Conservation (phyloP, 768 basidiomycete species). For the Gloeostereum incarnatum region DNA sequence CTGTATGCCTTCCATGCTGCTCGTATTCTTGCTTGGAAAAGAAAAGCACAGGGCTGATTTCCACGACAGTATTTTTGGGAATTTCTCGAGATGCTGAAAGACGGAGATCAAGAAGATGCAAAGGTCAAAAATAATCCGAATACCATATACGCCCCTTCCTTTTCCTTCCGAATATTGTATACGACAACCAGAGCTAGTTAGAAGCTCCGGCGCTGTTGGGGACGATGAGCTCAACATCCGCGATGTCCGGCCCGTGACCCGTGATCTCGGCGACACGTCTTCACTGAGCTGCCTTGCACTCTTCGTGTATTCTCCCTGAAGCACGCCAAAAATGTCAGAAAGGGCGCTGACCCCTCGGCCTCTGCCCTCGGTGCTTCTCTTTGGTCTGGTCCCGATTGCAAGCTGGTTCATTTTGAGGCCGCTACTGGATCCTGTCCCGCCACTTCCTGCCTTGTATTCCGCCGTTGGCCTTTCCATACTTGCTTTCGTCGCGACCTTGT, state of each 20-base stretch:
- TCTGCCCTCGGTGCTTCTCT: constrained; percentile 39
- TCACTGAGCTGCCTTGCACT: too few species aligned
- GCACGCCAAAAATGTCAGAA: constrained; percentile 1
- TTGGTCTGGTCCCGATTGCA: constrained; percentile 58
- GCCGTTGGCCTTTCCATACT: constrained; percentile 80
- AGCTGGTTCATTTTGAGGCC: constrained; percentile 69
- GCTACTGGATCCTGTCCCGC: constrained; percentile 57
- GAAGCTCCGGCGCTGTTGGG: constrained; percentile 19
- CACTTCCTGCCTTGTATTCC: constrained; percentile 65
- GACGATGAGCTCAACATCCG: too few species aligned
- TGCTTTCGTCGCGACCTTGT: constrained; percentile 68
- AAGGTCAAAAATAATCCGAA: background rate
- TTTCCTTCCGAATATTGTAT: constrained; percentile 36
- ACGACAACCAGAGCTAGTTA: constrained; percentile 40
- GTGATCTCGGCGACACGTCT: too few species aligned
- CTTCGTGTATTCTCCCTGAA: background rate
- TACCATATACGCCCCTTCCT: constrained; percentile 62
- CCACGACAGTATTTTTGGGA: constrained; percentile 57
- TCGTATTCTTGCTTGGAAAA: constrained; percentile 65
- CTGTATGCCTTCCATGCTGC: constrained; percentile 48
- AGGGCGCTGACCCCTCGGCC: constrained; percentile 33
- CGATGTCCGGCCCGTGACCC: too few species aligned
- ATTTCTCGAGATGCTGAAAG: constrained; percentile 40
- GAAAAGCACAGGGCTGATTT: constrained; percentile 80
- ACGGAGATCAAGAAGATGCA: background rate